phyloP scores from a whole-genome alignment of 2,329 filamentous ascomycete genomes.

The Hymenoscyphus fructigenus region DNA sequence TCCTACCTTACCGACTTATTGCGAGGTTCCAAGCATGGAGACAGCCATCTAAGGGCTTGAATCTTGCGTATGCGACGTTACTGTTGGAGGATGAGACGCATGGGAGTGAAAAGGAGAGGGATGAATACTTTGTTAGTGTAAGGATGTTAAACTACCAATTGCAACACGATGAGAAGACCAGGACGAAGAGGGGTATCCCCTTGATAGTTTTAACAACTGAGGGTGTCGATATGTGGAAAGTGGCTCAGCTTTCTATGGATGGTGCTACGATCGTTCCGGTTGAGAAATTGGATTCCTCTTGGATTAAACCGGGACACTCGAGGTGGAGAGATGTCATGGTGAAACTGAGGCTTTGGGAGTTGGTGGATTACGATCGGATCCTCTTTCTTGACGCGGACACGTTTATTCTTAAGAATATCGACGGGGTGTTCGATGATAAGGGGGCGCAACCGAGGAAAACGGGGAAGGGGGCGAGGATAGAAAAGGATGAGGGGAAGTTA shows the following conservation, averaged over 20 bases:
- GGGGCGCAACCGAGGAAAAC: constrained; percentile 9
- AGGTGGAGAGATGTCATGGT: constrained; percentile 35
- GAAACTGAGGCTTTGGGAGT: constrained; percentile 39
- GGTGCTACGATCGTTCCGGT: constrained; percentile 39
- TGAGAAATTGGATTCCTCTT: constrained; percentile 30
- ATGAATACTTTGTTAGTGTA: constrained; percentile 37
- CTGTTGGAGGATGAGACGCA: constrained; percentile 2
- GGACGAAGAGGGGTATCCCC: constrained; percentile 32
- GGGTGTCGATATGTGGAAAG: constrained; percentile 29
- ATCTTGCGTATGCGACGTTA: constrained; percentile 32
- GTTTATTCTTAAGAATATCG: constrained; percentile 34
- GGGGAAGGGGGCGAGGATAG: background rate
- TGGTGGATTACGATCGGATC: constrained; percentile 38
- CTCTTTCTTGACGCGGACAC: constrained; percentile 40
- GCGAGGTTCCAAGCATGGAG: background rate
- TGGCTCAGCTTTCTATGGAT: constrained; percentile 35
- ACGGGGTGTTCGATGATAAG: constrained; percentile 38
- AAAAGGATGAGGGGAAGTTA: constrained; percentile 34
- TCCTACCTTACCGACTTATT: constrained; percentile 1
- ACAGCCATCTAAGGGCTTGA: background rate
- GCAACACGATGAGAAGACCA: constrained; percentile 35
- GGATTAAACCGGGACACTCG: constrained; percentile 33
- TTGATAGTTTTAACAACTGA: constrained; percentile 38
- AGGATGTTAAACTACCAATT: constrained; percentile 41
- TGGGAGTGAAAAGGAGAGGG: background rate